A percentile compares a stretch with the other conserved stretches of the same genome.
These are phyloP conservation scores for Penicillium sp. DNA, from an alignment of 2,329 filamentous ascomycete genomes.

Conservation along the genomic window DNA sequence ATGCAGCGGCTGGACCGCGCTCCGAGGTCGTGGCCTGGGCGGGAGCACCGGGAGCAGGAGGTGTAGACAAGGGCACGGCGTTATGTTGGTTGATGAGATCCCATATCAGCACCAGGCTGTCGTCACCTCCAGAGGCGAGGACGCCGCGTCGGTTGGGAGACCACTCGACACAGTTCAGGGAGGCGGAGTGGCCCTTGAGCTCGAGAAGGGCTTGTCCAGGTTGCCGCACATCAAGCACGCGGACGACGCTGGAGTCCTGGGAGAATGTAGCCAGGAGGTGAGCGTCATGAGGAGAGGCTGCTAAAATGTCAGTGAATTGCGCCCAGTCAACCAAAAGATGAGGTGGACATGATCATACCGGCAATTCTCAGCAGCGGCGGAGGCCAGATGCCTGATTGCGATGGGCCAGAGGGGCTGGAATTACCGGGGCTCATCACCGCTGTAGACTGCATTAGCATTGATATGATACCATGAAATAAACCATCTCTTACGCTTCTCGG, in stretches of 20 bases:
- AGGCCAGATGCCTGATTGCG: conserved; percentile 57
- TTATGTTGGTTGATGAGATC: conserved; percentile 75
- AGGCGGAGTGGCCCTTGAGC: conserved; percentile 80
- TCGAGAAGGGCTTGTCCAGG: conserved; percentile 94
- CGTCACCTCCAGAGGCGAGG: conserved; percentile 87
- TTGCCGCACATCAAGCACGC: conserved; percentile 93
- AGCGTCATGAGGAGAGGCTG: conserved; percentile 89
- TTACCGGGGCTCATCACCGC: conserved; percentile 52
- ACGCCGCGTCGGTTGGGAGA: conserved; percentile 83
- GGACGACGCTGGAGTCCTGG: conserved; percentile 86
- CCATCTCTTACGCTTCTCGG: conserved; percentile 59
- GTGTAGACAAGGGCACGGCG: conserved; percentile 46
- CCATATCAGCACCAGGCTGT: conserved; percentile 90
- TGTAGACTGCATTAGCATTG: neutral
- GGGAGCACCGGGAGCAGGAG: conserved; percentile 23
- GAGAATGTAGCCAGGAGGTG: conserved; percentile 97
- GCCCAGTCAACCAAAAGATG: neutral
- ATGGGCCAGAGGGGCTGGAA: conserved; percentile 71
- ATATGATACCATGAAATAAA: neutral
- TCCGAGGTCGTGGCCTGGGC: conserved; percentile 38
- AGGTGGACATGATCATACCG: conserved; percentile 31
- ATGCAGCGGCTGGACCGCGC: conserved; percentile 47
- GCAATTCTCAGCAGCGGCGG: conserved; percentile 53
- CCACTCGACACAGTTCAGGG: conserved; percentile 95
- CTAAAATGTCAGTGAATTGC: neutral